Evolutionary conservation across 1,284 basidiomycete genomes (phyloP), one percentile per base, ranked within the genome.

Genomic region (Apiotrichum mycotoxinovorans): DNA sequence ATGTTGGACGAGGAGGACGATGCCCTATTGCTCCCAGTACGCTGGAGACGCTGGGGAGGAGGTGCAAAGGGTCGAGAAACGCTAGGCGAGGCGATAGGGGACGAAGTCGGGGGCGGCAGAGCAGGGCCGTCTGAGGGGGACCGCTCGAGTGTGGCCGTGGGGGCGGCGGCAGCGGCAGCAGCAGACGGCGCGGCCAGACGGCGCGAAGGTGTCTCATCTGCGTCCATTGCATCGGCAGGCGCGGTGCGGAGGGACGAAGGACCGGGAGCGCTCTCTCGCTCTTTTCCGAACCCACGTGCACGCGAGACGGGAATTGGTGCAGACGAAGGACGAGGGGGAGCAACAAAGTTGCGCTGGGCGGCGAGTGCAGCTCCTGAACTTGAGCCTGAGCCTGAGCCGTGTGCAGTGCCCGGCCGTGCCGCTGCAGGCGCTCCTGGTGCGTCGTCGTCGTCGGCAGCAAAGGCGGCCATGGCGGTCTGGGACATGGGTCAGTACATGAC

Each of bases 361-460:
- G 17, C 37, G 4, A 38, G 37, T 26, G 26, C n/a, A n/a, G n/a
- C n/a, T n/a, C n/a, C n/a, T n/a, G n/a, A n/a, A n/a, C n/a, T 47
- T 1, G 56, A 44, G 4, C 51, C 51, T 23, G 48, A 43, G 17
- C 30, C 30, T 30, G 30, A 30, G 30, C 7, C 7, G 30, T 12
- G 7, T 30, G 30, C 30, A 12, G 5, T 30, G 5, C 30, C 30
- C 7, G 30, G 5, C 12, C 30, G 30, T 57, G 40, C 34, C 61
- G 58, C 22, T 33, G 49, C 3, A 30, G 26, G 18, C 44, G 37
- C 11, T 30, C 30, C 30, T 8, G 20, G 11, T 8, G 15, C 33
- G 22, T 71, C 69, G 12, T 60, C 62, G 25, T 75, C 72, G 26
- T 75, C 73, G 1, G 69, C 66, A 4, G 70, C 30, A 30, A 30